Evolutionary conservation across 371 early-diverging fungal genomes (phyloP), one percentile per base, ranked within the genome.

Genomic region (Actinomortierella wolfii): DNA sequence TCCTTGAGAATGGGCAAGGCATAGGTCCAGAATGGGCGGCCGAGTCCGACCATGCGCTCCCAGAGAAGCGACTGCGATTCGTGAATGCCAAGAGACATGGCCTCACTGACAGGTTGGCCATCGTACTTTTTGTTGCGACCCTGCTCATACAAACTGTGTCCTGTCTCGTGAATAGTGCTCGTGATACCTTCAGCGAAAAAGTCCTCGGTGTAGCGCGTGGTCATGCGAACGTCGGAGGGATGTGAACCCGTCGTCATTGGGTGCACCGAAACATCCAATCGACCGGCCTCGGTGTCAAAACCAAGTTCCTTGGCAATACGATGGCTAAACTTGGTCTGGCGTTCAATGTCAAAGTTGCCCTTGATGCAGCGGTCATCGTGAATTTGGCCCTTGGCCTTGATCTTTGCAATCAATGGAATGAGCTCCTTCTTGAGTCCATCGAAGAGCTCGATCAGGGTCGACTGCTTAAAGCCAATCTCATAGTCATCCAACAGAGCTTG

Each of bases 91-190:
- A 76, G 40, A 28, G 73, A 70, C 34, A 76, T 50, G 8, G 77
- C 77, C 43, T 48, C 29, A 18, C 59, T 53, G 26, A 70, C 71
- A n/a, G 76, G 76, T 17, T 52, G 57, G 18, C 50, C 62, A 15
- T 24, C 41, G 50, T 69, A 65, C 39, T 71, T 60, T 57, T 44
- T 54, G 53, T 56, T 71, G 48, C 64, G 67, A 2, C 78, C 78
- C 56, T 77, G 78, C 53, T 78, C 78, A 47, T 77, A 77, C 11
- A 78, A 50, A 17, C 75, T 73, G 53, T 78, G 78, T 8, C 78
- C 78, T 13, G 78, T 75, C 49, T 78, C 78, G 54, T 78, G 78
- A 28, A 78, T 60, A 20, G 76, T 77, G 20, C 62, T 62, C n/a
- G 65, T 56, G 34, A 71, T 54, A 49, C 75, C 73, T 44, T 78